Conservation (phyloP, 2,329 filamentous ascomycete species). For the Trichoderma simmonsii region DNA sequence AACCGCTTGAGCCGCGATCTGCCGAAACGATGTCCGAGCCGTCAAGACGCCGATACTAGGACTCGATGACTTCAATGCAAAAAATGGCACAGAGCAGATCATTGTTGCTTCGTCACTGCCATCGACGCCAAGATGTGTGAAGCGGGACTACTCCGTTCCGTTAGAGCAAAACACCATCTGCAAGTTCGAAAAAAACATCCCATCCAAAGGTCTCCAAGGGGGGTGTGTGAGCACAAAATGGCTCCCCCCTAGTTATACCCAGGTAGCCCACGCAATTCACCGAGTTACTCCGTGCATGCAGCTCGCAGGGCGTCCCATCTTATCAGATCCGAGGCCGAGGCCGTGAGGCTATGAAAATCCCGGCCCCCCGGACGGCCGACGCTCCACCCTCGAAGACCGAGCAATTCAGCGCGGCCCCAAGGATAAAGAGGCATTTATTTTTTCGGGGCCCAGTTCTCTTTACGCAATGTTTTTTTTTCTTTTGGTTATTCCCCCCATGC, state of each 20-base stretch:
- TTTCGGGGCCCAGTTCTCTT: not conserved
- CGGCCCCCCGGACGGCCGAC: not conserved
- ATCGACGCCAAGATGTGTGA: not conserved
- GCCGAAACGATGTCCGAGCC: not conserved
- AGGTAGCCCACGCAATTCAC: not conserved
- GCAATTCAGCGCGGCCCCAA: not conserved
- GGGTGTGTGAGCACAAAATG: not conserved
- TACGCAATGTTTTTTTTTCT: not conserved
- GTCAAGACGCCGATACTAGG: not conserved
- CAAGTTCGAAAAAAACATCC: not conserved
- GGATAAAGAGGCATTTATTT: slow-evolving; percentile 1
- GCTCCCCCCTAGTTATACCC: not conserved
- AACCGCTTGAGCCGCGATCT: not conserved
- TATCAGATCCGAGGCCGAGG: slow-evolving; percentile 19
- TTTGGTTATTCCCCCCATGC: not conserved
- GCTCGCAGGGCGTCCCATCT: slow-evolving; percentile 10
- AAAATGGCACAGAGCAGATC: not conserved
- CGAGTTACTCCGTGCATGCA: not conserved
- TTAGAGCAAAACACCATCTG: not conserved
- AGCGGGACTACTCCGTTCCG: not conserved
- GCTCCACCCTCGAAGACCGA: slow-evolving; percentile 22
- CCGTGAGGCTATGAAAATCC: slow-evolving; percentile 6
- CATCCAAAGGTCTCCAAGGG: not conserved
- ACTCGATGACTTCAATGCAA: not conserved
- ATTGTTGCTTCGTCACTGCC: not conserved